Base-by-base conservation (phyloP, 2,329 filamentous ascomycete species). In the Penicillium sp. region DNA sequence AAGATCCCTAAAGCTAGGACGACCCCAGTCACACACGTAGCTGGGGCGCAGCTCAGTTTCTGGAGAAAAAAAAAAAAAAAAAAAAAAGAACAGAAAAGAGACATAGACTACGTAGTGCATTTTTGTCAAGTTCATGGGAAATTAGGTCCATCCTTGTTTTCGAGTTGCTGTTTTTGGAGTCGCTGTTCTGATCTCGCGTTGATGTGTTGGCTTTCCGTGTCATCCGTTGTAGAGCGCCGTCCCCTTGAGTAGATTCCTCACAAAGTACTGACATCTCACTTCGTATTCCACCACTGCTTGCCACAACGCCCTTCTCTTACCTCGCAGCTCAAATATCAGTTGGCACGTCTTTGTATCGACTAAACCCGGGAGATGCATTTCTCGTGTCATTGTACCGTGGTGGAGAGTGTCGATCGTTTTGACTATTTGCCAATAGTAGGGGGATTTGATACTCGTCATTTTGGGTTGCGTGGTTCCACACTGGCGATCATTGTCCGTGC, bases 401-500 rank as follows among this genome's bases (percentile, higher is more conserved):
- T 24, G 19, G 26, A 14, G 14, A n/a, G 3, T 24, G 49, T 24
- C 49, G 49, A 52, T 52, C 49, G 22, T 19, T 26, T 26, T 5
- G 26, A 35, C 19, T 37, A 27, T 46, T 39, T 53, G 39, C 42
- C 11, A 33, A 53, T 45, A 46, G 11, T 11, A 21, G 44, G 3
- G n/a, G 26, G 16, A 6, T 31, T 29, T 33, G 26, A 22, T 44
- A 24, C 37, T 45, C 33, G 6, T 39, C 16, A 31, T 29, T 33
- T 33, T 52, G 26, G 42, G 49, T 16, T 26, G 54, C 37, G 44
- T 8, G 52, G 22, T 42, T 49, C 57, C 59, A 59, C 51, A 29
- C 10, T 7, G n/a, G 39, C 49, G 54, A 61, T 62, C 52, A 45
- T 60, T 54, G 47, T 31, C 54, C 56, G 49, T 49, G 51, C 46